phyloP scores from a whole-genome alignment of 1,139 yeast genomes.

The Geotrichum fermentans region DNA sequence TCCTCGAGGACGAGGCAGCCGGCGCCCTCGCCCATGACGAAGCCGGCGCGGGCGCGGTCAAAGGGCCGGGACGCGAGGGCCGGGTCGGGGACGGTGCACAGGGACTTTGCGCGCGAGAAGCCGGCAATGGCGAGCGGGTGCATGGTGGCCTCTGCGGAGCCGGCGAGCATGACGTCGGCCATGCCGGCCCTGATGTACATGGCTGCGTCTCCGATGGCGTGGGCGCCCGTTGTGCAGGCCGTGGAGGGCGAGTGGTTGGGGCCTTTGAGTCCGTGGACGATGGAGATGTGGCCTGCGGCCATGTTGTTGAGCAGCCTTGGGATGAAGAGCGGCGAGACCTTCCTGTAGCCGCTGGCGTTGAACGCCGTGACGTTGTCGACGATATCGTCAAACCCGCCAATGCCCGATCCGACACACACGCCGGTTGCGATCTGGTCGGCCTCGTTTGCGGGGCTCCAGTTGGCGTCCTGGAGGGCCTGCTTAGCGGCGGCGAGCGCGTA shows the following conservation, averaged over 20 bases:
- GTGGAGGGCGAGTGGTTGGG: slow-evolving; percentile 87
- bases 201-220: slow-evolving; percentile 88
- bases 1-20: slow-evolving; percentile 77
- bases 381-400: slow-evolving; percentile 79
- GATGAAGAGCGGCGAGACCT: slow-evolving; percentile 78
- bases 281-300: slow-evolving; percentile 93
- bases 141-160: slow-evolving; percentile 83
- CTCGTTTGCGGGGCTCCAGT: slow-evolving; percentile 42
- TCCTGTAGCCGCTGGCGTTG: slow-evolving; percentile 54
- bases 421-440: slow-evolving; percentile 44
- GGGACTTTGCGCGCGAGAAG: slow-evolving; percentile 82
- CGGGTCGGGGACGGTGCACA: slow-evolving; percentile 66
- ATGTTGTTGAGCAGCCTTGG: slow-evolving; percentile 82
- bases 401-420: slow-evolving; percentile 87
- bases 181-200: slow-evolving; percentile 74
- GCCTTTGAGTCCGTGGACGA: slow-evolving; percentile 68
- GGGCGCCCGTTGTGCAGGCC: slow-evolving; percentile 96
- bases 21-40: slow-evolving; percentile 90
- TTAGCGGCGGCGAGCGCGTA: slow-evolving; percentile 72
- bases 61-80: slow-evolving; percentile 77
- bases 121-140: slow-evolving; percentile 90
- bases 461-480: slow-evolving; percentile 71
- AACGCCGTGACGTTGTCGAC: slow-evolving; percentile 56
- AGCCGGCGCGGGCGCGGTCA: slow-evolving; percentile 72
- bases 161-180: slow-evolving; percentile 85